phyloP scores from a whole-genome alignment of 1,284 basidiomycete species.

The Irpex lacteus region DNA sequence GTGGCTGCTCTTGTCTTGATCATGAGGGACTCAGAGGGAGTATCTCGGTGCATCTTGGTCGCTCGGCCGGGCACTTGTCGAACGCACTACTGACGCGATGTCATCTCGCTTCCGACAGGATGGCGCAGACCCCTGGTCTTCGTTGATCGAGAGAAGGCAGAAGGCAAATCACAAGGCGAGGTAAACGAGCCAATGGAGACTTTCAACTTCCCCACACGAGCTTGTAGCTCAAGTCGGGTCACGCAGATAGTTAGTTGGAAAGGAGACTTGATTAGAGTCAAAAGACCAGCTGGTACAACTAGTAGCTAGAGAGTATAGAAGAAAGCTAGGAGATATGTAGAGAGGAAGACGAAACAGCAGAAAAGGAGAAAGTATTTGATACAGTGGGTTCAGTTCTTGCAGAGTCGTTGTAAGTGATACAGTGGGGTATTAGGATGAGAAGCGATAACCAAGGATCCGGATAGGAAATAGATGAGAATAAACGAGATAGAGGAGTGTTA shows the following conservation, averaged over 20 bases:
- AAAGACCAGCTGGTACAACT: not conserved
- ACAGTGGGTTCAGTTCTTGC: conserved; percentile 8
- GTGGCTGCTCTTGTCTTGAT: no score
- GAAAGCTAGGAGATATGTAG: not conserved
- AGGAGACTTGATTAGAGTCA: not conserved
- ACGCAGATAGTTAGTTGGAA: not conserved
- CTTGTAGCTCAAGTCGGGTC: not conserved
- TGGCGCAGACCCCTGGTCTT: not conserved
- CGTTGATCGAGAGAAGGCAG: not conserved
- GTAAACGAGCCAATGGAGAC: not conserved
- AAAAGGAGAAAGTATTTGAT: conserved; percentile 10
- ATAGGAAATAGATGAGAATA: conserved; percentile 3
- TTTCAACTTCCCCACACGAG: not conserved
- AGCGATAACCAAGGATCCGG: not conserved
- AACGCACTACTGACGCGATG: no score
- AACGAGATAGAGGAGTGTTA: not conserved
- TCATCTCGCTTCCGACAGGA: not conserved
- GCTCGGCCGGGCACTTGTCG: no score
- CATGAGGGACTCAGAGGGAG: no score
- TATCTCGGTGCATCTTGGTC: no score
- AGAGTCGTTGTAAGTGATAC: conserved; percentile 7
- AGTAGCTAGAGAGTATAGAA: not conserved
- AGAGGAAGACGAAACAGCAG: not conserved
- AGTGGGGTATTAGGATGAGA: conserved; percentile 10
- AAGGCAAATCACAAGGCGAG: not conserved